Evolutionary conservation across 1,284 basidiomycete genomes (phyloP).

Genomic region (Puccinia triticina): DNA sequence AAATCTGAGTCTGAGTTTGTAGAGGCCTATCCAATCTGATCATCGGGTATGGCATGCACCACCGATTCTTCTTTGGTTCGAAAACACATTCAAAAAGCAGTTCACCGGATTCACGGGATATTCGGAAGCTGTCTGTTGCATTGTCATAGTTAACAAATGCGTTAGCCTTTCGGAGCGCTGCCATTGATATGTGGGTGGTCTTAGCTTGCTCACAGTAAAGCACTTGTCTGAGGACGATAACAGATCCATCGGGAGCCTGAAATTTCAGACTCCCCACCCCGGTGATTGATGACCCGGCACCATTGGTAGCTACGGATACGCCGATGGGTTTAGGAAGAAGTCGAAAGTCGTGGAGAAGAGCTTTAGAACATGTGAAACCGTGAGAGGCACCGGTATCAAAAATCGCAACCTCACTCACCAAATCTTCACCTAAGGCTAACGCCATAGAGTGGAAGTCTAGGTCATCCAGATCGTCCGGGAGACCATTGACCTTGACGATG

Average conservation of each 20-base stretch:
- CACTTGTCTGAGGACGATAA: background rate
- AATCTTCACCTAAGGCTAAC: background rate
- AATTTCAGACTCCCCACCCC: background rate
- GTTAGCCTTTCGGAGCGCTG: background rate
- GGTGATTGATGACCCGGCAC: background rate
- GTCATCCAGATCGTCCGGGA: background rate
- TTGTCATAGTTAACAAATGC: background rate
- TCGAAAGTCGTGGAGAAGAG: background rate
- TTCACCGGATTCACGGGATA: background rate
- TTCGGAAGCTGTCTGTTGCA: background rate
- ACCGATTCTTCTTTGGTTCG: no score
- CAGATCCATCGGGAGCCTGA: background rate
- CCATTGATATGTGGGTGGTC: background rate
- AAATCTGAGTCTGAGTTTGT: no score
- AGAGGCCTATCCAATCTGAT: no score
- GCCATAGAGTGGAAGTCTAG: background rate
- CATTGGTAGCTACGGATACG: background rate
- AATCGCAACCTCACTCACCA: background rate
- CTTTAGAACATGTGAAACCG: background rate
- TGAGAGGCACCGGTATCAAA: background rate
- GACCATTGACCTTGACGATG: background rate
- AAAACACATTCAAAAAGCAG: no score
- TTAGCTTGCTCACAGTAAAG: slow-evolving; percentile 6
- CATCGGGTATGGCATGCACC: no score
- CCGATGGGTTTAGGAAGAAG: background rate